phyloP scores from a whole-genome alignment of 768 basidiomycete genomes.

The Rhizopogon salebrosus region DNA sequence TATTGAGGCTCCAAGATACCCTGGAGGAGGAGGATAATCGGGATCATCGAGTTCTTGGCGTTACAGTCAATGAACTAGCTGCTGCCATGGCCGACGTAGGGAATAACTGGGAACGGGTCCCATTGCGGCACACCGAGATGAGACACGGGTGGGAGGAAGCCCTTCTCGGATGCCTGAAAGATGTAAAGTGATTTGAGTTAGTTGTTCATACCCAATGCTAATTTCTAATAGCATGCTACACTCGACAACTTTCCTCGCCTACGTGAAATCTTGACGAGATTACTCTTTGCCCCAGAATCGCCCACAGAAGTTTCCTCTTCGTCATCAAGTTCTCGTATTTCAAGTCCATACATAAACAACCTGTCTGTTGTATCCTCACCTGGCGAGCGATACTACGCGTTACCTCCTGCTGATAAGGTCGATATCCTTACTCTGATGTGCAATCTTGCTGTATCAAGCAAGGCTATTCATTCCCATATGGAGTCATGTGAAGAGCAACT shows the following conservation, averaged over 20 bases:
- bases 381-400: constrained; percentile 62
- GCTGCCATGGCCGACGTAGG: constrained; percentile 73
- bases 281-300: constrained; percentile 66
- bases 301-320: constrained; percentile 35
- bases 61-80: constrained; percentile 58
- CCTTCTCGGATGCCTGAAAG: constrained; percentile 81
- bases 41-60: constrained; percentile 45
- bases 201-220: neutral
- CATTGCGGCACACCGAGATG: constrained; percentile 64
- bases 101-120: constrained; percentile 83
- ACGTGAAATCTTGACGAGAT: constrained; percentile 61
- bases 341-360: constrained; percentile 39
- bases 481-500: constrained; percentile 86
- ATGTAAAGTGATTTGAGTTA: constrained; percentile 52
- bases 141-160: constrained; percentile 92
- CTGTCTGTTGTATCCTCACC: constrained; percentile 47
- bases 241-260: constrained; percentile 66
- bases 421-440: constrained; percentile 84
- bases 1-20: constrained; percentile 38
- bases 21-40: no score
- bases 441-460: constrained; percentile 86
- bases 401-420: constrained; percentile 77
- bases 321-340: constrained; percentile 42
- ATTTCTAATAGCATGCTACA: constrained; percentile 61
- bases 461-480: constrained; percentile 82